Base-by-base conservation (phyloP, 805 yeast species). In the Barnettozyma pratensis region DNA sequence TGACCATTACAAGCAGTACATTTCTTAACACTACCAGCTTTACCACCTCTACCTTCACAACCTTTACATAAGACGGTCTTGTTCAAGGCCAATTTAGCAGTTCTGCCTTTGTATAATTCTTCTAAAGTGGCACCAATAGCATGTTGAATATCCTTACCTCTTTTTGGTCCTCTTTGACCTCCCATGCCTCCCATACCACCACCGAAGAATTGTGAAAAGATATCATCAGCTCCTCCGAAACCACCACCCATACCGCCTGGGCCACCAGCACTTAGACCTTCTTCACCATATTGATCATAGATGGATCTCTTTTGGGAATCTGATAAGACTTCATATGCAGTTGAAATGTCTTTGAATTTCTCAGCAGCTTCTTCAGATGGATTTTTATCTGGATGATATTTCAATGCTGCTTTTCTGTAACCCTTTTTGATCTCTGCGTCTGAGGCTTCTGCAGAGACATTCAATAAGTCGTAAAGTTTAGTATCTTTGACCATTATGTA, bases 11-110 rank as follows among this genome's bases (percentile, higher is more conserved):
- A 94, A 37, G 81, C 67, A 45, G 81, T 56, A 82, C 99, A 94
- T 61, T 81, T 81, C 75, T 85, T 86, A 56, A 91, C 96, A 49
- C 87, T 76, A 55, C 94, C 96, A 58, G 83, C 87, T 64, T 88
- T 88, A 72, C 99, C 99, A 70, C 99, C 99, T 63, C 82, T 82
- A 62, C 99, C 99, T 48, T 87, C 85, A 78, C 99, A 94, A 43
- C 79, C 64, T 64, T 80, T 78, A 81, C 99, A 94, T 58, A 89
- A 71, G 39, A 92, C 77, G 47, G 97, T 91, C 75, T 89, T 90
- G 74, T 90, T 89, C 54, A 94, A 78, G 7, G 98, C 96, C 73
- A 94, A 78, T 73, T 94, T 94, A 50, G 97, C 83, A 41, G 89
- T 83, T 74, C 91, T 87, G 55, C 99, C 99, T 71, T 85, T 87